These are phyloP conservation scores for Xylaria sp. DNA, from an alignment of 2,329 filamentous ascomycete genomes.

Conservation along the genomic window DNA sequence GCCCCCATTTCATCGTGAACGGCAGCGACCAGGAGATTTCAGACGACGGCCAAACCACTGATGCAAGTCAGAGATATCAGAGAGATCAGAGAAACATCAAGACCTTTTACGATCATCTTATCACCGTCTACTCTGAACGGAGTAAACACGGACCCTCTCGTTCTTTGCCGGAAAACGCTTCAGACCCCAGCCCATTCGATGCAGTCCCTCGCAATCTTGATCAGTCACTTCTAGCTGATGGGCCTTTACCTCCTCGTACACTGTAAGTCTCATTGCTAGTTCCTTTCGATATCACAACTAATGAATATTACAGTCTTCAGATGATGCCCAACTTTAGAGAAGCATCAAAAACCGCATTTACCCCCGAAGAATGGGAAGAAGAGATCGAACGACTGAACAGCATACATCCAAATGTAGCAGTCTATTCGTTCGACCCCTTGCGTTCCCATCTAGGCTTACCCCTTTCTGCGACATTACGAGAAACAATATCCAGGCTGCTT, in stretches of 20 bases:
- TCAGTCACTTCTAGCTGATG: slow-evolving; percentile 16
- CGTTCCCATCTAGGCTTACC: slow-evolving; percentile 11
- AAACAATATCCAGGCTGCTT: slow-evolving; percentile 20
- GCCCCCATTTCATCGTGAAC: slow-evolving; percentile 23
- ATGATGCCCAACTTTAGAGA: slow-evolving; percentile 18
- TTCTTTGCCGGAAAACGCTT: slow-evolving; percentile 2
- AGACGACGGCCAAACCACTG: not conserved
- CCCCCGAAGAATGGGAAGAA: slow-evolving; percentile 23
- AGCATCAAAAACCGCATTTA: slow-evolving; percentile 15
- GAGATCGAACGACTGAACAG: slow-evolving; percentile 25
- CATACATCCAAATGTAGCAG: slow-evolving; percentile 19
- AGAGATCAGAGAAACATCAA: slow-evolving; percentile 13
- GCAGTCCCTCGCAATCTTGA: slow-evolving; percentile 16
- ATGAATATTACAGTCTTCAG: slow-evolving; percentile 22
- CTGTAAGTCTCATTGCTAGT: slow-evolving; percentile 20
- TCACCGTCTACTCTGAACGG: not conserved
- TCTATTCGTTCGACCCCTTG: slow-evolving; percentile 20
- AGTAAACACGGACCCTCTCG: not conserved
- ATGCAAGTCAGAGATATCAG: not conserved
- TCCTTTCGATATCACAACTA: slow-evolving; percentile 6
- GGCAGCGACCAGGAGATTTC: slow-evolving; percentile 22
- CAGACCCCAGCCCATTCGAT: slow-evolving; percentile 21
- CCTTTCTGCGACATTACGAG: slow-evolving; percentile 18
- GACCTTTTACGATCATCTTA: slow-evolving; percentile 23
- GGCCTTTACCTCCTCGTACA: slow-evolving; percentile 20